phyloP scores from a whole-genome alignment of 2,329 filamentous ascomycete genomes.

The Colletotrichum chlorophyti region DNA sequence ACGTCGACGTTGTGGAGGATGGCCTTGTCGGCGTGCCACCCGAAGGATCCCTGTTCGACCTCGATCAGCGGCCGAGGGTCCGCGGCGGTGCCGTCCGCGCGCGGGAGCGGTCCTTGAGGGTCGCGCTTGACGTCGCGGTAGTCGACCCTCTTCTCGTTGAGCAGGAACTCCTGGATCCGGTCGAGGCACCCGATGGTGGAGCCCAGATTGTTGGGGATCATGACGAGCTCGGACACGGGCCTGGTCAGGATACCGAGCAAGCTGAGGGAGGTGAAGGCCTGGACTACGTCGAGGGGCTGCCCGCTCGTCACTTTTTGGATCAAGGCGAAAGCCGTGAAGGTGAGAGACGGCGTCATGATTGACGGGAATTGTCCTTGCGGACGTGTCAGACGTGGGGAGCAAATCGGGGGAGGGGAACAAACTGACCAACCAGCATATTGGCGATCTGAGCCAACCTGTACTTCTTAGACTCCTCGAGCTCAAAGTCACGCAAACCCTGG shows the following conservation, averaged over 20 bases:
- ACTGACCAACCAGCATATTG: conserved; percentile 7
- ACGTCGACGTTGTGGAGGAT: not conserved
- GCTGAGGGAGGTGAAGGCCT: conserved; percentile 19
- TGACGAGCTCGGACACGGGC: conserved; percentile 22
- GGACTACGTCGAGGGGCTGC: conserved; percentile 11
- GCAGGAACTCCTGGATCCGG: conserved; percentile 35
- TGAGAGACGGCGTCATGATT: conserved; percentile 13
- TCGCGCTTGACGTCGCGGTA: not conserved
- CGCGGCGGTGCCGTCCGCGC: rapidly evolving
- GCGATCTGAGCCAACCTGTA: conserved; percentile 7
- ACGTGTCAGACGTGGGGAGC: not conserved
- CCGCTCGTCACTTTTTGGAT: not conserved
- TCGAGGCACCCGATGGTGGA: conserved; percentile 33
- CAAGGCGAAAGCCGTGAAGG: conserved; percentile 18
- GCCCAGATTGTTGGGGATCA: conserved; percentile 15
- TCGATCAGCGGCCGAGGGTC: not conserved
- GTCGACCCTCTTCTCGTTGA: conserved; percentile 18
- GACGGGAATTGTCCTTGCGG: conserved; percentile 1
- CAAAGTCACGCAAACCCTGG: conserved; percentile 28
- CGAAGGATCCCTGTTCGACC: not conserved
- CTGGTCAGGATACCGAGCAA: conserved; percentile 5
- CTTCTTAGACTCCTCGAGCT: conserved; percentile 30
- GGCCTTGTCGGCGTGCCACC: not conserved
- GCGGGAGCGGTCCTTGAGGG: not conserved
- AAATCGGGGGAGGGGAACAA: not conserved